Base-by-base conservation (phyloP, 371 early-diverging fungal genomes). In the Rhizopus sp. region DNA sequence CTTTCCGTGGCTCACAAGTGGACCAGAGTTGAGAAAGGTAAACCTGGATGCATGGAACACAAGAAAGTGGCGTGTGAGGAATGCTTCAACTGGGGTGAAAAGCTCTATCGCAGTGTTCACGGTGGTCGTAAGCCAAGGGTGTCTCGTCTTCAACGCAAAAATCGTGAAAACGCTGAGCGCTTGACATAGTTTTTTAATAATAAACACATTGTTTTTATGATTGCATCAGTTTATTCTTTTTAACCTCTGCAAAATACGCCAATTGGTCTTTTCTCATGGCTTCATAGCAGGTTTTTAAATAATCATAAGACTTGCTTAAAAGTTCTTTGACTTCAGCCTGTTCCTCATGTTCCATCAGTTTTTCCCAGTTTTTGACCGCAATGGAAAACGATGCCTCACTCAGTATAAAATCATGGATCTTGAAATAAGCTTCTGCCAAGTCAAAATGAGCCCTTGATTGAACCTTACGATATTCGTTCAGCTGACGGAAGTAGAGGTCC, bases 1-100 rank as follows among this genome's bases (percentile, higher is more conserved):
- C 71, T 78, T 37, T 40, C 45, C 13, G 69, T 75, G 6, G 41
- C 75, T 29, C 75, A 73, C 55, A 65, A 65, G 48, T 78, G 75
- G 75, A 64, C 69, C 13, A 67, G 72, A 16, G 58, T 75, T 7
- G 55, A 63, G 7, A 62, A 59, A n/a, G 78, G 73, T 37, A 78
- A 78, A 52, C 78, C 78, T 33, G 78, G 69, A 6, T 78, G 78
- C 39, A 63, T 64, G 23, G 66, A 60, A 4, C 78, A 78, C 47
- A 78, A 75, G 53, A 62, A 67, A 29, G 68, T 73, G 13, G 78
- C 64, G 7, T 78, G 78, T 35, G 42, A 69, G 9, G 75, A 78
- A 54, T 78, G 78, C 51, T 78, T 78, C 35, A 59, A 78, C 41
- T 78, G 78, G 78, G 75, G 72, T 40, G 69, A 75, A 10, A 62